Conservation (phyloP, 441 rosid species). For the Arabidopsis hybrid region DNA sequence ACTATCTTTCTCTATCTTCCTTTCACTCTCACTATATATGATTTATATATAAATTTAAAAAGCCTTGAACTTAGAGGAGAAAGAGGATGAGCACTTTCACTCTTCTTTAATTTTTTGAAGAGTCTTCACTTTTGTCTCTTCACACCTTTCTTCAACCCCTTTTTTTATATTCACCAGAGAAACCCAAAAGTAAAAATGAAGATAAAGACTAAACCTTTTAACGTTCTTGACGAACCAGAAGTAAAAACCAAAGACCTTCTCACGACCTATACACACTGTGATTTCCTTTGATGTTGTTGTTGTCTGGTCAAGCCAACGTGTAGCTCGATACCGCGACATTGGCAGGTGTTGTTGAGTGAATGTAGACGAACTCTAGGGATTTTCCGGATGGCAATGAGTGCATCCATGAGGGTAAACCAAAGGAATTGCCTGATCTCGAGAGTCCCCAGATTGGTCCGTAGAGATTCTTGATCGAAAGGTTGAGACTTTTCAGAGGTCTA, state of each 20-base stretch:
- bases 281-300: slow-evolving; percentile 16
- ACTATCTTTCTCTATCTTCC: slow-evolving; percentile 32
- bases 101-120: slow-evolving; percentile 56
- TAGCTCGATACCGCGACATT: slow-evolving; percentile 77
- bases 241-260: slow-evolving; percentile 32
- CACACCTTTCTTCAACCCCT: slow-evolving; percentile 54
- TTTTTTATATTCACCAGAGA: slow-evolving; percentile 43
- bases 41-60: slow-evolving; percentile 48
- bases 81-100: slow-evolving; percentile 99
- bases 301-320: slow-evolving; percentile 62
- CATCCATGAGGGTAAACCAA: slow-evolving; percentile 85
- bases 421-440: slow-evolving; percentile 58
- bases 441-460: slow-evolving; percentile 99
- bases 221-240: slow-evolving; percentile 33
- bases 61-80: slow-evolving; percentile 55
- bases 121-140: slow-evolving; percentile 44
- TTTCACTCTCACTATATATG: slow-evolving; percentile 44
- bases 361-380: slow-evolving; percentile 87
- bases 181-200: slow-evolving; percentile 45
- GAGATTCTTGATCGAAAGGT: slow-evolving; percentile 77
- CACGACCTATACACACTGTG: slow-evolving; percentile 43
- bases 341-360: slow-evolving; percentile 78
- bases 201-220: slow-evolving; percentile 43
- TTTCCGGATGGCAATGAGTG: slow-evolving; percentile 71
- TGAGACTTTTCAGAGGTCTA: slow-evolving; percentile 67